Conservation (phyloP, 1,284 basidiomycete genomes). For the Moniliella sp. region DNA sequence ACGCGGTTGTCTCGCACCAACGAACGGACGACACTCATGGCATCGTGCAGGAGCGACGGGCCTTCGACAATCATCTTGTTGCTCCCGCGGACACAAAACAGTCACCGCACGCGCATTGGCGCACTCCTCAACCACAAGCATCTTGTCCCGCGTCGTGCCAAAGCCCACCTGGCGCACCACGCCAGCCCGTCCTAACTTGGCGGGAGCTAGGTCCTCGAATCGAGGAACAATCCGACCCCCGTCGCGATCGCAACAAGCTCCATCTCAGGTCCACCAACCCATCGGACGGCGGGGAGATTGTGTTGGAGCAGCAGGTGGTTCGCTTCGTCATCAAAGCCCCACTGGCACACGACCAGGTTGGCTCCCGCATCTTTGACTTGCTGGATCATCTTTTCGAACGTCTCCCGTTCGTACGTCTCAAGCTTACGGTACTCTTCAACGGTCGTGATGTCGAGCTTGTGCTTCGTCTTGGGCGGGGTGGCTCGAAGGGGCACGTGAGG, state of each 20-base stretch:
- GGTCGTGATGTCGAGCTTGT: slow-evolving; percentile 85
- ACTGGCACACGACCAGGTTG: slow-evolving; percentile 94
- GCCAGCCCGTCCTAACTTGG: slow-evolving; percentile 83
- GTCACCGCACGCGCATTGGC: slow-evolving; percentile 90
- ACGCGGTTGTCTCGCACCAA: slow-evolving; percentile 83
- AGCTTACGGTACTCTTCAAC: slow-evolving; percentile 96
- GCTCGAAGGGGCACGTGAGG: slow-evolving; percentile 92
- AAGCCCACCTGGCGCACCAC: slow-evolving; percentile 80
- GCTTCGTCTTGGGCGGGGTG: slow-evolving; percentile 97
- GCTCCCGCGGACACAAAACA: slow-evolving; percentile 76
- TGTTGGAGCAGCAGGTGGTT: slow-evolving; percentile 96
- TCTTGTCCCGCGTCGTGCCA: slow-evolving; percentile 91
- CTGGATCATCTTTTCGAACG: slow-evolving; percentile 91
- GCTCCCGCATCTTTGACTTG: slow-evolving; percentile 91
- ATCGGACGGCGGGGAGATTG: slow-evolving; percentile 84
- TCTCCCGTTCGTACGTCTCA: slow-evolving; percentile 79
- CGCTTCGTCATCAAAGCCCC: slow-evolving; percentile 98
- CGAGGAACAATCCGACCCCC: slow-evolving; percentile 85
- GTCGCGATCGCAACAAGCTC: slow-evolving; percentile 98
- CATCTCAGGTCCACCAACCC: slow-evolving; percentile 96
- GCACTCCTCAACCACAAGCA: slow-evolving; percentile 96
- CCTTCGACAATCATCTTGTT: slow-evolving; percentile 99
- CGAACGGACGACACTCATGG: slow-evolving; percentile 88
- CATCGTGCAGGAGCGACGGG: slow-evolving; percentile 87
- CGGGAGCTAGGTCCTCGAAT: slow-evolving; percentile 75